A percentile compares a stretch with the other conserved stretches of the same genome.
phyloP scores from a whole-genome alignment of 805 yeast species.

The Maudiozyma bulderi region DNA sequence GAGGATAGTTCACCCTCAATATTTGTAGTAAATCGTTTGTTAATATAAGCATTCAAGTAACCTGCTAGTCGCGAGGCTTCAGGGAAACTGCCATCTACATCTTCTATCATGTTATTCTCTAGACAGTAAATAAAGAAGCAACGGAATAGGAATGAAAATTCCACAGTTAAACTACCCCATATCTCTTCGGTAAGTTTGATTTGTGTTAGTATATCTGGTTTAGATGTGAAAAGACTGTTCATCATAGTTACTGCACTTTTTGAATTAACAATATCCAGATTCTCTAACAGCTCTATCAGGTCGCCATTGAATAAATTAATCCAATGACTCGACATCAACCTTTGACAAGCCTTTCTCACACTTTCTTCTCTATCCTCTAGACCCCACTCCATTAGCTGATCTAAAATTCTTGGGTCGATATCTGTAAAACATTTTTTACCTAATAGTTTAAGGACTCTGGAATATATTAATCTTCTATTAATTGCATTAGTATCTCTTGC shows the following conservation, averaged over 20 bases:
- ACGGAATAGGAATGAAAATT: constrained; percentile 62
- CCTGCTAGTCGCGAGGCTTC: constrained; percentile 67
- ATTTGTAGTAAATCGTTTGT: constrained; percentile 31
- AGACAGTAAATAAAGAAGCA: constrained; percentile 57
- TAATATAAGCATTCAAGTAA: constrained; percentile 46
- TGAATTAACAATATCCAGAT: constrained; percentile 60
- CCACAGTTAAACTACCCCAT: constrained; percentile 66
- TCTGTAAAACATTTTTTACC: constrained; percentile 44
- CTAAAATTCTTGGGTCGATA: constrained; percentile 39
- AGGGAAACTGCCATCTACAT: constrained; percentile 63
- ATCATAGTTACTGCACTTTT: constrained; percentile 61
- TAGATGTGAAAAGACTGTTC: constrained; percentile 47
- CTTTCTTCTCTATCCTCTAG: constrained; percentile 71
- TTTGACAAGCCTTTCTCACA: constrained; percentile 63
- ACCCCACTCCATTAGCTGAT: constrained; percentile 71
- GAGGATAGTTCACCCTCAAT: constrained; percentile 10
- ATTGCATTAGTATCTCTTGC: constrained; percentile 70
- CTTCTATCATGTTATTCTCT: constrained; percentile 40
- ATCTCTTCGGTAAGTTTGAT: constrained; percentile 53
- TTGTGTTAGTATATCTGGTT: constrained; percentile 53
- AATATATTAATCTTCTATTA: constrained; percentile 64
- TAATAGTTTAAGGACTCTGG: constrained; percentile 56
- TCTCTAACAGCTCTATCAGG: constrained; percentile 58
- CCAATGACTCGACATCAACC: constrained; percentile 68
- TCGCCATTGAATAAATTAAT: constrained; percentile 57